Conservation (phyloP, 164 flowering plant genomes). For the Vitis amurensis region DNA sequence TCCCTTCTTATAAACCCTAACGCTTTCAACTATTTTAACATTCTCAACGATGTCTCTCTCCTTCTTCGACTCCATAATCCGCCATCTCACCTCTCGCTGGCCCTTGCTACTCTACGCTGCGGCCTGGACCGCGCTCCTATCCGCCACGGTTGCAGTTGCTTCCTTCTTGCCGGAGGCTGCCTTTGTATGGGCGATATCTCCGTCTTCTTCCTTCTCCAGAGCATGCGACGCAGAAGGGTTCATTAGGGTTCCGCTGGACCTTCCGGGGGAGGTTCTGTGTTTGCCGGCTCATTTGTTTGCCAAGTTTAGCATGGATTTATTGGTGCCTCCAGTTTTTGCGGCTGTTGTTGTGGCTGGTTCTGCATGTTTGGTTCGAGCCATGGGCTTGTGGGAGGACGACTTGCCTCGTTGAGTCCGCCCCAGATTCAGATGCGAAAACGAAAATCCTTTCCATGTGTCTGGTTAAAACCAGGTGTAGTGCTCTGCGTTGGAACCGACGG, state of each 20-base stretch:
- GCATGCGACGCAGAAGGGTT: slow-evolving; percentile 21
- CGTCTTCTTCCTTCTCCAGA: slow-evolving; percentile 36
- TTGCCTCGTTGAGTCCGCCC: slow-evolving; percentile 10
- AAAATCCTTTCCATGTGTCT: too few relatives aligned
- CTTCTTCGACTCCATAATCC: slow-evolving; percentile 11
- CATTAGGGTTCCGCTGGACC: slow-evolving; percentile 58
- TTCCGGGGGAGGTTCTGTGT: slow-evolving; percentile 54
- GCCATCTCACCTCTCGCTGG: slow-evolving; percentile 21
- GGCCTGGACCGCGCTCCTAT: slow-evolving; percentile 55
- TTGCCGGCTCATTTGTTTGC: slow-evolving; percentile 47
- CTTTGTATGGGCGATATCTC: slow-evolving; percentile 43
- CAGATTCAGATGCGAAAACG: too few relatives aligned
- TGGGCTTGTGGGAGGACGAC: slow-evolving; percentile 51
- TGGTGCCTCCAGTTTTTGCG: slow-evolving; percentile 70
- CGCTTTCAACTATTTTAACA: background rate
- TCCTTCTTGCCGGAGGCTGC: slow-evolving; percentile 67
- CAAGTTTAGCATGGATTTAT: slow-evolving; percentile 42
- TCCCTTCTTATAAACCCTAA: background rate
- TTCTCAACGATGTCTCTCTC: slow-evolving; percentile 4
- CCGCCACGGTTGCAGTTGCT: slow-evolving; percentile 49
- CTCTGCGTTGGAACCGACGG: too few relatives aligned
- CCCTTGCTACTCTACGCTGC: slow-evolving; percentile 49
- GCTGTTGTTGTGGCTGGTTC: slow-evolving; percentile 61
- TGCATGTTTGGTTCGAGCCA: slow-evolving; percentile 55
- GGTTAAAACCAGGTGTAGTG: too few relatives aligned